Conservation (phyloP, 2,329 filamentous ascomycete species). For the Fusarium odoratissimum region DNA sequence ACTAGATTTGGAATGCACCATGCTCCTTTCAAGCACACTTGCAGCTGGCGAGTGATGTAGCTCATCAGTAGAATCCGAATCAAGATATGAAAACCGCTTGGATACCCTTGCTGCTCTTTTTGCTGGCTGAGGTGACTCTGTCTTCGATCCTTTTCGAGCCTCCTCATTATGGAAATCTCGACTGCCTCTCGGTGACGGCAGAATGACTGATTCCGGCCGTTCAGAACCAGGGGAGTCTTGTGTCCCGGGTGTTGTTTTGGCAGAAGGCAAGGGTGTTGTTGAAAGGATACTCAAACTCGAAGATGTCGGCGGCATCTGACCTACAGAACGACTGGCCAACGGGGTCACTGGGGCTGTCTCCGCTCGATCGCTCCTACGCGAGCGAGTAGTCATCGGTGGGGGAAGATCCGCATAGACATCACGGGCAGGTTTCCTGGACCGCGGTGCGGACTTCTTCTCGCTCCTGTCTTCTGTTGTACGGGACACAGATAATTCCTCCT, state of each 20-base stretch:
- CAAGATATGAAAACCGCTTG: slow-evolving; percentile 46
- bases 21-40: slow-evolving; percentile 53
- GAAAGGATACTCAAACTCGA: slow-evolving; percentile 57
- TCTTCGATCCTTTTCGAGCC: slow-evolving; percentile 29
- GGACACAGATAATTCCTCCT: not conserved
- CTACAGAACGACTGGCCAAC: slow-evolving; percentile 21
- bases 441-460: not conserved
- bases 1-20: slow-evolving; percentile 46
- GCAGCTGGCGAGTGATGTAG: slow-evolving; percentile 55
- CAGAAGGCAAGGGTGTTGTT: slow-evolving; percentile 53
- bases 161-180: slow-evolving; percentile 35
- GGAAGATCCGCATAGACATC: slow-evolving; percentile 32
- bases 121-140: slow-evolving; percentile 45
- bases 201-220: slow-evolving; percentile 32
- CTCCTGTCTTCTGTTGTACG: not conserved
- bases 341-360: slow-evolving; percentile 41
- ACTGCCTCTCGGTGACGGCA: slow-evolving; percentile 41
- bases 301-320: slow-evolving; percentile 38
- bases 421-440: slow-evolving; percentile 25
- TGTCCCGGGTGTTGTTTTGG: slow-evolving; percentile 52
- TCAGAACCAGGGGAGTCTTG: slow-evolving; percentile 48
- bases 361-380: slow-evolving; percentile 34
- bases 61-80: slow-evolving; percentile 62
- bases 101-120: slow-evolving; percentile 37
- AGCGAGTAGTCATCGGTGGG: slow-evolving; percentile 43